Evolutionary conservation across 2,329 filamentous ascomycete genomes (phyloP).

Genomic region (Pseudogymnoascus sp.): DNA sequence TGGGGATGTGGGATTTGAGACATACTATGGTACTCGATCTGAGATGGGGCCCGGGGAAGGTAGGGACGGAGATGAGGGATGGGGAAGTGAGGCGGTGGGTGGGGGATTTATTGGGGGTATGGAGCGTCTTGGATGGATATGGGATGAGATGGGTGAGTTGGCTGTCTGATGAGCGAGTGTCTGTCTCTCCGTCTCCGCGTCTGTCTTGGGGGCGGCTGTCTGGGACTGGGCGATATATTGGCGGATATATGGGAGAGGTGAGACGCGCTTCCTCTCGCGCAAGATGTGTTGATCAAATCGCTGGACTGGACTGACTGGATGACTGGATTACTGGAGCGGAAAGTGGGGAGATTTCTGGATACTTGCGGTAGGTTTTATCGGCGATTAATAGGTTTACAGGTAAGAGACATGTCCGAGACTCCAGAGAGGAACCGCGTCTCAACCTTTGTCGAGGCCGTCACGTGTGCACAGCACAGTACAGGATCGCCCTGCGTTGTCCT

Average conservation of each 20-base stretch:
- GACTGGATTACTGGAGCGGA: too few relatives aligned
- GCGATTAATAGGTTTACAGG: neutral
- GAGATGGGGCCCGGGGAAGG: neutral
- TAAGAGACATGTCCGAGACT: neutral
- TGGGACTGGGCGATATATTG: neutral
- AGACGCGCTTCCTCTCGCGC: neutral
- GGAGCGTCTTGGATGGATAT: conserved; percentile 62
- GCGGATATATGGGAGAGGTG: neutral
- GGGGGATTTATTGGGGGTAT: conserved; percentile 50
- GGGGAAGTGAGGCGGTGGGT: neutral
- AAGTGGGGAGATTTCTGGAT: neutral
- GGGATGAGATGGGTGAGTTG: conserved; percentile 52
- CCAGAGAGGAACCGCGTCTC: neutral
- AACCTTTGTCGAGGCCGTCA: neutral
- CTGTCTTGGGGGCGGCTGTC: neutral
- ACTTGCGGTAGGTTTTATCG: neutral
- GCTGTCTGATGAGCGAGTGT: too few relatives aligned
- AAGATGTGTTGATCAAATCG: neutral
- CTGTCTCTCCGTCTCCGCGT: neutral
- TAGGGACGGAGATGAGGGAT: neutral
- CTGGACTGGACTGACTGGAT: too few relatives aligned
- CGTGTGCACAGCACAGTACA: too few relatives aligned
- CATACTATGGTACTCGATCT: neutral
- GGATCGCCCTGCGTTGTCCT: neutral
- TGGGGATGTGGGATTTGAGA: conserved; percentile 14